A percentile compares a stretch with the other conserved stretches of the same genome.
phyloP scores from a whole-genome alignment of 208 protist species.

The Novymonas esmeraldas region DNA sequence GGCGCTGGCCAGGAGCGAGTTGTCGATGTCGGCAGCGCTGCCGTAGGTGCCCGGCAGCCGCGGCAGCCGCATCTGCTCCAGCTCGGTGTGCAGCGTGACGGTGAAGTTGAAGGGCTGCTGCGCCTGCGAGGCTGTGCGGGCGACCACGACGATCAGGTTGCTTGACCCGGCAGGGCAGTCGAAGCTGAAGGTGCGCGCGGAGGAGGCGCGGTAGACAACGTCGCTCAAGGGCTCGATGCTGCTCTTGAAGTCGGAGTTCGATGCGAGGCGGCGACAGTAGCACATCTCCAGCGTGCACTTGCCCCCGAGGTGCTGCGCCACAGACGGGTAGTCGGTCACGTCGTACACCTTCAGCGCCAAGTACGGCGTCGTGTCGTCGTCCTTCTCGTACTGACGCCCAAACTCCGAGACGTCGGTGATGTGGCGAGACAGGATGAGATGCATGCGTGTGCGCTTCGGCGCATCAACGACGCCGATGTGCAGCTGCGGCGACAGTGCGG shows the following conservation, averaged over 20 bases:
- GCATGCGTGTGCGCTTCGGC: conserved; percentile 66
- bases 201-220: conserved; percentile 58
- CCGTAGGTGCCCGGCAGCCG: conserved; percentile 8
- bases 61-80: conserved; percentile 56
- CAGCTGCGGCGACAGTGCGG: conserved; percentile 71
- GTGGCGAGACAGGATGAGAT: conserved; percentile 84
- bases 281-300: conserved; percentile 71
- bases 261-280: conserved; percentile 71
- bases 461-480: conserved; percentile 77
- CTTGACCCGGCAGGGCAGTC: conserved; percentile 75
- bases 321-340: conserved; percentile 69
- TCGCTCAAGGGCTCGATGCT: conserved; percentile 64
- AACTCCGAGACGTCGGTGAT: conserved; percentile 70
- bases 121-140: conserved; percentile 41
- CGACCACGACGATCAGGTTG: conserved; percentile 71
- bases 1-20: conserved; percentile 34
- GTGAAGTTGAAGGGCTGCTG: conserved; percentile 72
- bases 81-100: conserved; percentile 83
- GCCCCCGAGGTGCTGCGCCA: conserved; percentile 68
- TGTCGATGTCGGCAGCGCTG: conserved; percentile 24
- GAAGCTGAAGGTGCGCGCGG: conserved; percentile 78
- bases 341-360: conserved; percentile 78
- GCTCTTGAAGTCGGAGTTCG: conserved; percentile 53
- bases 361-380: conserved; percentile 54
- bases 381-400: conserved; percentile 60